Base-by-base conservation (phyloP, 2,329 filamentous ascomycete genomes). In the Microdochium trichocladiopsis region DNA sequence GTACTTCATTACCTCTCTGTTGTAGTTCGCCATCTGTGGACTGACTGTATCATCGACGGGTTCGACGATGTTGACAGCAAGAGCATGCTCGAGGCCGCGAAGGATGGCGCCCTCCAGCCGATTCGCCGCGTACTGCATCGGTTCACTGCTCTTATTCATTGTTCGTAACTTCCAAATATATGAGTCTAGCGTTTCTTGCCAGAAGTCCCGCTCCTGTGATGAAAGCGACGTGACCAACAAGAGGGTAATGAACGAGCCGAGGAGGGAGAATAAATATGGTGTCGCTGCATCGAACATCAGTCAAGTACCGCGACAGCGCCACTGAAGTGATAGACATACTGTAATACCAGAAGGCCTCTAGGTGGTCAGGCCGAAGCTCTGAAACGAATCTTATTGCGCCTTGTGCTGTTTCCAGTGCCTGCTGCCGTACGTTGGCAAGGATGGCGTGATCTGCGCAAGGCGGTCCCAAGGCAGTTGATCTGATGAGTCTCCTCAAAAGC, bases 401-500 rank as follows among this genome's bases (percentile, higher is more conserved):
- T 50, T 67, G 65, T 3, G 62, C 62, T 11, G 63, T 63, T 47
- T 66, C 61, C 1, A 66, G 58, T 2, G 63, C 61, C 16, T 61
- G 58, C 52, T 67, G 64, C 12, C 65, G 63, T 25, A 67, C 60
- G n/a, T 60, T 60, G 8, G 58, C 54, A 16, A 67, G 57, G 2
- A 66, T 56, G 9, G 57, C 56, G 23, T 65, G 59, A 47, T 66
- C 60, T 16, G 54, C 48, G 52, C 64, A 66, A 14, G 60, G 59
- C 24, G 64, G 63, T 1, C 62, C 55, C n/a, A 67, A 51, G 6
- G 63, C 63, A 25, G 63, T 63, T 41, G 63, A 67, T 28, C 63
- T 62, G 4, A 76, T 67, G 52, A 77, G 69, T 5, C 72, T 70
- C 4, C 73, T 70, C 55, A 76, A 72, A 2, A 76, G 63, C 22